Evolutionary conservation across 192 early-diverging fungal genomes (phyloP).

Genomic region (Coemansia javaensis): DNA sequence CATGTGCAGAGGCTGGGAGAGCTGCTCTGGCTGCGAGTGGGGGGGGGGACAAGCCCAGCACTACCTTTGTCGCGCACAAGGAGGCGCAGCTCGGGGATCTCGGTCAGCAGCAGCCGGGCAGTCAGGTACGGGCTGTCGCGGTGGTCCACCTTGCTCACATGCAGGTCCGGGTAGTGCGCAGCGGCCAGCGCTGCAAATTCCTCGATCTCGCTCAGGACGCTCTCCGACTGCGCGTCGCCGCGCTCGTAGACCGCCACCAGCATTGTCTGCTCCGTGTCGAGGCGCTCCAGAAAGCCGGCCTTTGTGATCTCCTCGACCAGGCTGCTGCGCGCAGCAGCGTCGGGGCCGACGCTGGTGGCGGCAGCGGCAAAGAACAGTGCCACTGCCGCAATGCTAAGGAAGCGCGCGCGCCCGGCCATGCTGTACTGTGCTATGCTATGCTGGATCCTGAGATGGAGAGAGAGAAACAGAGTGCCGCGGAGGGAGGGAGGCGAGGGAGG

Average conservation of each 20-base stretch:
- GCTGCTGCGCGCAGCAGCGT: not conserved
- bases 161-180: conserved; percentile 15
- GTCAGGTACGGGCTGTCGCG: conserved; percentile 35
- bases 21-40: no score
- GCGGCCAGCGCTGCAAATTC: conserved; percentile 15
- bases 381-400: no score
- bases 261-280: conserved; percentile 15
- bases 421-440: no score
- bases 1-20: no score
- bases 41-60: not conserved
- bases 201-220: conserved; percentile 7
- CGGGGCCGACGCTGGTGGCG: no score
- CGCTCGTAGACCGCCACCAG: conserved; percentile 24
- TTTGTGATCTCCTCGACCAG: conserved; percentile 17
- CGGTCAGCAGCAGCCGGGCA: conserved; percentile 30
- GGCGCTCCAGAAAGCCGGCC: conserved; percentile 11
- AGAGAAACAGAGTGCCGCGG: no score
- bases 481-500: no score
- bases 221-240: conserved; percentile 16
- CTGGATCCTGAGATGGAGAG: no score
- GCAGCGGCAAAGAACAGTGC: no score
- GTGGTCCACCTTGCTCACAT: conserved; percentile 32
- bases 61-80: conserved; percentile 13
- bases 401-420: no score
- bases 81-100: conserved; percentile 30